phyloP scores from a whole-genome alignment of 768 basidiomycete genomes.

The Termitomyces sp. region DNA sequence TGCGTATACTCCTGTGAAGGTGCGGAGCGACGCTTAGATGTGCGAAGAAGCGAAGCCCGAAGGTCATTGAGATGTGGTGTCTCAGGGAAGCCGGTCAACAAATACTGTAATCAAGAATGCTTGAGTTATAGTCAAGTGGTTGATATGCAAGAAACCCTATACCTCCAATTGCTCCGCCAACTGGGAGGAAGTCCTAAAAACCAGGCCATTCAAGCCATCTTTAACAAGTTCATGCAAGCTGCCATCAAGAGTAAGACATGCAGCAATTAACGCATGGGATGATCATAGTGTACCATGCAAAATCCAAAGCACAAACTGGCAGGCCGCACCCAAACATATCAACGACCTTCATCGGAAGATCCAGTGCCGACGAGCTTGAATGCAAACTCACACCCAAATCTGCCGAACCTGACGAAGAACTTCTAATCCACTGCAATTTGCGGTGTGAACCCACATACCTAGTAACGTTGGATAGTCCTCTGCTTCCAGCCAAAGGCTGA shows the following conservation, averaged over 20 bases:
- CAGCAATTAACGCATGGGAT: constrained; percentile 14
- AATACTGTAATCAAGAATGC: constrained; percentile 29
- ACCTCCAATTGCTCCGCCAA: constrained; percentile 74
- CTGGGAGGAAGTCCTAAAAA: constrained; percentile 65
- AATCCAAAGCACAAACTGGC: constrained; percentile 88
- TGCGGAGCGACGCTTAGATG: constrained; percentile 22
- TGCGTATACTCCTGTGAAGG: constrained; percentile 17
- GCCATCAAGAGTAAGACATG: constrained; percentile 1
- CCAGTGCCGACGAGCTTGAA: constrained; percentile 82
- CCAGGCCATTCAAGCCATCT: constrained; percentile 76
- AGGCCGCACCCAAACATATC: constrained; percentile 99
- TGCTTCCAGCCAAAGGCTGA: constrained; percentile 84
- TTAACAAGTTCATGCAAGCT: constrained; percentile 87
- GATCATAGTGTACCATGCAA: constrained; percentile 57
- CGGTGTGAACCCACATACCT: constrained; percentile 38
- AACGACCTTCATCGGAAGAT: constrained; percentile 98
- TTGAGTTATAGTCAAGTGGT: constrained; percentile 1
- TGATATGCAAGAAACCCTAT: constrained; percentile 14
- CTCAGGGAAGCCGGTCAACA: constrained; percentile 58
- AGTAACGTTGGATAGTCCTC: constrained; percentile 87
- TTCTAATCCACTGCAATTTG: background rate
- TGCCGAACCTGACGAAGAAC: constrained; percentile 60
- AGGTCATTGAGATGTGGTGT: constrained; percentile 46
- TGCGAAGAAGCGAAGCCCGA: constrained; percentile 40
- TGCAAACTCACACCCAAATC: constrained; percentile 92